Conservation (phyloP, 1,284 basidiomycete genomes). For the Ceratobasidium sp. region DNA sequence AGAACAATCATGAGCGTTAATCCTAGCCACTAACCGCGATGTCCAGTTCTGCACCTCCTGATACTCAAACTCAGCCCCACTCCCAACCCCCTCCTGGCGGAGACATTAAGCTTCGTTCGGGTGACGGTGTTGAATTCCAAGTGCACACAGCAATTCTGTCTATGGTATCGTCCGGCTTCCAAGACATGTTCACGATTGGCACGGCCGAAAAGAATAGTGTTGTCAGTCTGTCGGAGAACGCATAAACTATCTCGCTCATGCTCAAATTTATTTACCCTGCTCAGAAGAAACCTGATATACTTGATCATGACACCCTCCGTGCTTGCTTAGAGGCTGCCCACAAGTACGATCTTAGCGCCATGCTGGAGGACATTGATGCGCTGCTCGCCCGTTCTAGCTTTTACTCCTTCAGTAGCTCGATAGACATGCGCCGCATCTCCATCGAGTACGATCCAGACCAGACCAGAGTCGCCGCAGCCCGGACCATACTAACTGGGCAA, state of each 20-base stretch:
- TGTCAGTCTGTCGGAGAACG: slow-evolving; percentile 11
- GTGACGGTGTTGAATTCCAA: slow-evolving; percentile 40
- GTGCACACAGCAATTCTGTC: slow-evolving; percentile 26
- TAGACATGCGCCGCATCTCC: not conserved
- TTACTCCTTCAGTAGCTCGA: not conserved
- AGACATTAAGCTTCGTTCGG: slow-evolving; percentile 38
- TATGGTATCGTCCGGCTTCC: slow-evolving; percentile 39
- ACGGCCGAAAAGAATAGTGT: not conserved
- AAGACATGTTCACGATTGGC: slow-evolving; percentile 40
- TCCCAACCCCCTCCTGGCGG: slow-evolving; percentile 26
- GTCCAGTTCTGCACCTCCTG: too few relatives aligned
- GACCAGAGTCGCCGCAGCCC: slow-evolving; percentile 14
- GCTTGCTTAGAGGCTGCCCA: slow-evolving; percentile 2
- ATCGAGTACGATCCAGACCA: slow-evolving; percentile 1
- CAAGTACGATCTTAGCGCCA: slow-evolving; percentile 20
- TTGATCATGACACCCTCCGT: not conserved
- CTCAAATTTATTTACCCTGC: slow-evolving; percentile 30
- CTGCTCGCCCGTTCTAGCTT: not conserved
- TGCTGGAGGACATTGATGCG: slow-evolving; percentile 15
- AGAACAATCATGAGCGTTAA: too few relatives aligned
- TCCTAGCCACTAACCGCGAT: too few relatives aligned
- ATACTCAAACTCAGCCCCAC: too few relatives aligned
- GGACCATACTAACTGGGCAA: too few relatives aligned
- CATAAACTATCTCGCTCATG: slow-evolving; percentile 5
- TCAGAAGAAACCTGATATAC: not conserved